Evolutionary conservation across 257 asterid genomes (phyloP).

Genomic region (Apocynum venetum): DNA sequence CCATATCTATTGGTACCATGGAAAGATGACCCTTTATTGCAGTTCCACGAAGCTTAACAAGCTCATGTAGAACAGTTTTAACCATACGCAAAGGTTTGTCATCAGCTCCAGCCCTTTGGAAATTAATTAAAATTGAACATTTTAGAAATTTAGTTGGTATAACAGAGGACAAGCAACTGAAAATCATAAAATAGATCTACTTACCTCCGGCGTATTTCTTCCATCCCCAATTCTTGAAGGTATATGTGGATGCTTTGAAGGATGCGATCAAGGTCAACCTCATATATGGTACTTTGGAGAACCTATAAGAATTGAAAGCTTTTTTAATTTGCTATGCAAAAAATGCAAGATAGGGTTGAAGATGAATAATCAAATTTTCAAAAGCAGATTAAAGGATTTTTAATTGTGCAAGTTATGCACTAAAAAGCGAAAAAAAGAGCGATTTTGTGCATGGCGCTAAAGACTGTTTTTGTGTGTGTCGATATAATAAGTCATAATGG

Average conservation of each 20-base stretch:
- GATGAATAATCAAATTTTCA: neutral
- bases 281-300: conserved; percentile 87
- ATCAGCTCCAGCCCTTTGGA: conserved; percentile 94
- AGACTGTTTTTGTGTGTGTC: neutral
- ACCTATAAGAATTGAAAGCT: conserved; percentile 49
- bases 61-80: conserved; percentile 96
- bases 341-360: neutral
- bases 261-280: conserved; percentile 90
- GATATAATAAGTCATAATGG: neutral
- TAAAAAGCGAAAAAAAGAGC: neutral
- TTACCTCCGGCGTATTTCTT: conserved; percentile 93
- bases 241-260: conserved; percentile 95
- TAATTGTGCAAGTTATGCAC: neutral
- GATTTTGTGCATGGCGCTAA: neutral
- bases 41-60: conserved; percentile 97
- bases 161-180: neutral
- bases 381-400: neutral
- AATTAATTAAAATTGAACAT: conserved; percentile 15
- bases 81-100: conserved; percentile 99
- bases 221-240: conserved; percentile 97
- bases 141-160: neutral
- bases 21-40: conserved; percentile 99
- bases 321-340: neutral
- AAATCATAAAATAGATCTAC: neutral
- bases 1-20: conserved; percentile 96